Evolutionary conservation across 169 alveolate species (phyloP).

Genomic region (Plasmodium fragile): DNA sequence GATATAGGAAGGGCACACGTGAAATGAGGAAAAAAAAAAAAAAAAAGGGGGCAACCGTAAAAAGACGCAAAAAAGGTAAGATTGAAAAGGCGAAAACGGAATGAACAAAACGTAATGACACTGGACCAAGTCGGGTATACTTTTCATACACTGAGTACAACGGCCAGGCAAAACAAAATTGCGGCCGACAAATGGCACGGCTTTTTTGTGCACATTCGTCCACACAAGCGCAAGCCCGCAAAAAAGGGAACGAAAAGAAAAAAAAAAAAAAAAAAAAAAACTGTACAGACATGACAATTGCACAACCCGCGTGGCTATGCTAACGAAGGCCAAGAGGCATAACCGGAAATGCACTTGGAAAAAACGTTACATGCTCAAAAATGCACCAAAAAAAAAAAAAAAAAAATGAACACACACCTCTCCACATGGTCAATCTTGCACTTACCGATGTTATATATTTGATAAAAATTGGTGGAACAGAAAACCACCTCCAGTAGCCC

Average conservation of each 20-base stretch:
- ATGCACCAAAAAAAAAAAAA: slow-evolving; percentile 1
- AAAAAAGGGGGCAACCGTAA: neutral
- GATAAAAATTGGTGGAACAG: slow-evolving; percentile 73
- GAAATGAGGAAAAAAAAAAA: neutral
- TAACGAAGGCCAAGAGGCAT: neutral
- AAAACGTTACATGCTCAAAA: slow-evolving; percentile 30
- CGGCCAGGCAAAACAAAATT: neutral
- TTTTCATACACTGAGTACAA: neutral
- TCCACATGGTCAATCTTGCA: too few relatives aligned
- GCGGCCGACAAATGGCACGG: neutral
- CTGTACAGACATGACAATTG: neutral
- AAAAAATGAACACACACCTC: neutral
- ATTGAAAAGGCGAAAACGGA: neutral
- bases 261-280: neutral
- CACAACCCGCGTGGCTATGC: neutral
- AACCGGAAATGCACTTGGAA: neutral
- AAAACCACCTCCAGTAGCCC: slow-evolving; percentile 76
- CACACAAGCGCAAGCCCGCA: neutral
- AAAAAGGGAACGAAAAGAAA: neutral
- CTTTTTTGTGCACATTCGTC: neutral
- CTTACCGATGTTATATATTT: slow-evolving; percentile 71
- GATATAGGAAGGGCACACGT: neutral
- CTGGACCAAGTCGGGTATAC: neutral
- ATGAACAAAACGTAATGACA: neutral
- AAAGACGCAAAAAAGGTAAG: neutral